Conservation (phyloP, 495 filamentous ascomycete species). For the Xylaria palmicola region DNA sequence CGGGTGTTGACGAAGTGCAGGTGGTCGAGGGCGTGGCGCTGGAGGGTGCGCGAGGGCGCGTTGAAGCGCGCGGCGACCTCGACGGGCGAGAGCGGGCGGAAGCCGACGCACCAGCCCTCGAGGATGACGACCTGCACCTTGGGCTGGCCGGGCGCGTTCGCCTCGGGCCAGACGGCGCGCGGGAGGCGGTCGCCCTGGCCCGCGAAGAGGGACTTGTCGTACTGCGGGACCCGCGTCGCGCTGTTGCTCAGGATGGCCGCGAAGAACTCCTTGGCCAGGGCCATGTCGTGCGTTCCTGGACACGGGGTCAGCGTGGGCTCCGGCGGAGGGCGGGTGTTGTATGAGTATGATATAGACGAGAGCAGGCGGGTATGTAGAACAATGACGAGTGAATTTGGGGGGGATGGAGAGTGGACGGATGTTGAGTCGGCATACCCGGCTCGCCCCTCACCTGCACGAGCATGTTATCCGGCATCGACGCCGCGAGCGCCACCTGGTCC, state of each 20-base stretch:
- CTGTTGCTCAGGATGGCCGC: slow-evolving; percentile 51
- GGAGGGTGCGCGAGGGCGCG: slow-evolving; percentile 49
- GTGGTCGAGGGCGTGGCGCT: slow-evolving; percentile 63
- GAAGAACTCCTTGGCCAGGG: slow-evolving; percentile 63
- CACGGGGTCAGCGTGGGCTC: no score
- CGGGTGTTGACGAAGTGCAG: slow-evolving; percentile 70
- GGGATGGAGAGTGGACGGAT: background rate
- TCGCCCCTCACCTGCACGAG: slow-evolving; percentile 82
- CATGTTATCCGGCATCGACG: slow-evolving; percentile 64
- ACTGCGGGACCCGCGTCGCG: slow-evolving; percentile 66
- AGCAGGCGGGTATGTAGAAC: no score
- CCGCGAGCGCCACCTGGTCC: slow-evolving; percentile 68
- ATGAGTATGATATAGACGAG: no score
- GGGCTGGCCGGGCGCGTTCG: slow-evolving; percentile 55
- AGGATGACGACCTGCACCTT: slow-evolving; percentile 70
- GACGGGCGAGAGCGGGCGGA: slow-evolving; percentile 59
- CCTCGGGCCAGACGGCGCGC: slow-evolving; percentile 55
- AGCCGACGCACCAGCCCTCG: slow-evolving; percentile 93
- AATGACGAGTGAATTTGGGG: background rate
- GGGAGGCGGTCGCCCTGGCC: slow-evolving; percentile 79
- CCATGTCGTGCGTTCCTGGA: slow-evolving; percentile 77
- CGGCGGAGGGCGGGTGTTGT: no score
- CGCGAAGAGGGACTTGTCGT: slow-evolving; percentile 77
- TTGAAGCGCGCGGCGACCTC: slow-evolving; percentile 58
- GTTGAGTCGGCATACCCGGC: slow-evolving; percentile 46